Evolutionary conservation across 768 basidiomycete genomes (phyloP), one percentile per base, ranked within the genome.

Genomic region (Boletus huronensis): DNA sequence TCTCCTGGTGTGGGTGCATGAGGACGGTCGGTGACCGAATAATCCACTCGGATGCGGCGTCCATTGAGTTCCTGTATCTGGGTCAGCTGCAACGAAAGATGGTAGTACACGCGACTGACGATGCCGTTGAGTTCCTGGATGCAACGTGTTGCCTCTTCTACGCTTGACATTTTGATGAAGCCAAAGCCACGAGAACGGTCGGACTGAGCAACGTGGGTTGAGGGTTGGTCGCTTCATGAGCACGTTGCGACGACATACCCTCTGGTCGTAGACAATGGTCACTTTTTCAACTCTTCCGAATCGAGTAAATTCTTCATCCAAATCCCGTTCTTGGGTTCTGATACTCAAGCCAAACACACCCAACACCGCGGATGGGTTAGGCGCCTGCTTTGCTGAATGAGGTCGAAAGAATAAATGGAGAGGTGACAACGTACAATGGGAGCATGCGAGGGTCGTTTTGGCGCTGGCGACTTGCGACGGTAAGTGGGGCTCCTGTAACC

Each of bases 261-360:
- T 78, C 71, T 96, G 94, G 72, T 98, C 95, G 65, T 97, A 97
- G 13, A 98, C 95, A 61, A 98, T 94, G 50, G 88, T 90, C 42
- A 96, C 94, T 71, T 97, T 98, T 70, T 94, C 90, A 46, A 97
- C 94, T 34, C 83, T 80, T 23, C 96, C 96, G 60, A 85, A 90
- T 45, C 91, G 82, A 63, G 77, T 83, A 63, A 99, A 98, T 71
- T 97, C 94, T 60, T 96, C 91, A 60, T 98, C 93, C 45, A 99
- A 77, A 68, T 98, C 96, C 39, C 90, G 83, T 68, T 99, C 96
- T 51, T 86, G 82, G 4, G 96, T 98, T 51, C 95, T 84, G 53
- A 99, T 96, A 63, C 93, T 95, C 39, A 98, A 75, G n/a, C 96
- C 96, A 61, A 98, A 99, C n/a, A 98, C 93, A 54, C 96, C 96